phyloP scores from a whole-genome alignment of 331 rosid species.

The Arachis monticola region DNA sequence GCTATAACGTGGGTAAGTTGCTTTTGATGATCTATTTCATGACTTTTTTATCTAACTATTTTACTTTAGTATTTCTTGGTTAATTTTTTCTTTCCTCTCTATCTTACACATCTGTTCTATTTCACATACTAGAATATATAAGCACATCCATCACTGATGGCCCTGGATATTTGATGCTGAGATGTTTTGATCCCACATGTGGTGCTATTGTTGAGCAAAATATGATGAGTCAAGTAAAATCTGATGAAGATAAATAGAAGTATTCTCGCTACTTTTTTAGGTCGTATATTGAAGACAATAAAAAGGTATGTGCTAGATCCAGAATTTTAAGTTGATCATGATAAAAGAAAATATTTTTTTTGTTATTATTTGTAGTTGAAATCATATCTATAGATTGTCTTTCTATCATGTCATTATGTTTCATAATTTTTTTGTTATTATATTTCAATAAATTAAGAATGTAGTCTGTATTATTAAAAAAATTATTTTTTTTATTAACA shows the following conservation, averaged over 20 bases:
- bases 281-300: slow-evolving; percentile 90
- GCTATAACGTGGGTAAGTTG: not conserved
- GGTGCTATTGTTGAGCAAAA: slow-evolving; percentile 81
- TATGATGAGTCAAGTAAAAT: slow-evolving; percentile 64
- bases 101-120: slow-evolving; percentile 12
- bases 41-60: not conserved
- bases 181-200: slow-evolving; percentile 94
- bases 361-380: slow-evolving; percentile 1
- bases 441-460: too few relatives aligned
- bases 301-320: slow-evolving; percentile 54
- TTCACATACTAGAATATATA: slow-evolving; percentile 60
- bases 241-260: slow-evolving; percentile 67
- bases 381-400: slow-evolving; percentile 14
- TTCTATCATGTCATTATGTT: slow-evolving; percentile 23
- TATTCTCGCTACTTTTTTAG: slow-evolving; percentile 78
- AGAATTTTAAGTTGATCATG: slow-evolving; percentile 23
- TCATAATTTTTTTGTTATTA: slow-evolving; percentile 1
- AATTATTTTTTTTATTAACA: too few relatives aligned
- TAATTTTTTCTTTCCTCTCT: slow-evolving; percentile 4
- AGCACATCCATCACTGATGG: slow-evolving; percentile 89
- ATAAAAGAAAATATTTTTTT: slow-evolving; percentile 2
- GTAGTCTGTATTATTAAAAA: too few relatives aligned
- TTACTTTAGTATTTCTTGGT: not conserved
- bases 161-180: slow-evolving; percentile 90
- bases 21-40: not conserved